phyloP scores from a whole-genome alignment of 805 yeast species.

The Metschnikowia peoriensis region DNA sequence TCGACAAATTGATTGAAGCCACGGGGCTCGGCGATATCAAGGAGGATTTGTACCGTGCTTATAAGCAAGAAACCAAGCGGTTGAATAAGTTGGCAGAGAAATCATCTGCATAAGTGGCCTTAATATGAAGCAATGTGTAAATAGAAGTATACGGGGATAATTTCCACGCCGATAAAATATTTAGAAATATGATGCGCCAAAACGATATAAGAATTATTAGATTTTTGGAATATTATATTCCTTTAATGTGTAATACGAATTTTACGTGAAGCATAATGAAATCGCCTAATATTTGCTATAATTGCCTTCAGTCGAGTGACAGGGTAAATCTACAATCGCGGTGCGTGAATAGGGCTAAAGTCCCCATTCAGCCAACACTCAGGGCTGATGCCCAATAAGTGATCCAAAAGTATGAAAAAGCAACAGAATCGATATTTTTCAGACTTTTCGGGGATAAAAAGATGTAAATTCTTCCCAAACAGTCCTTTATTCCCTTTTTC shows the following conservation, averaged over 20 bases:
- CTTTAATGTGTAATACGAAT: no score
- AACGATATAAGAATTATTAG: no score
- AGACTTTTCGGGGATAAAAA: no score
- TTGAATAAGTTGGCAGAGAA: constrained; percentile 9
- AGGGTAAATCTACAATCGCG: not conserved
- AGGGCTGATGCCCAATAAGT: not conserved
- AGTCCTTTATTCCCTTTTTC: no score
- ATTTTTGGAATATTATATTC: no score
- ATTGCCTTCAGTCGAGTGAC: not conserved
- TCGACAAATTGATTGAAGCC: constrained; percentile 43
- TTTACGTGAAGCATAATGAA: no score
- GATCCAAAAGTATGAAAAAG: not conserved
- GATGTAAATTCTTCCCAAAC: no score
- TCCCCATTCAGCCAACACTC: not conserved
- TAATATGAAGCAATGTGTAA: not conserved
- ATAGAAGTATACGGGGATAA: not conserved
- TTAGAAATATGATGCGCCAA: no score
- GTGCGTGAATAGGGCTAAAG: not conserved
- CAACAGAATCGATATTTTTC: not conserved
- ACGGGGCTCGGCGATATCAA: constrained; percentile 47
- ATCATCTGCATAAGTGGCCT: not conserved
- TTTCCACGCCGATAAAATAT: no score
- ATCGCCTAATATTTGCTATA: not conserved
- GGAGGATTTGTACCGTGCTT: constrained; percentile 48
- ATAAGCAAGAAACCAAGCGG: constrained; percentile 49